phyloP scores from a whole-genome alignment of 2,329 filamentous ascomycete genomes.

The Mycosphaerella sp. region DNA sequence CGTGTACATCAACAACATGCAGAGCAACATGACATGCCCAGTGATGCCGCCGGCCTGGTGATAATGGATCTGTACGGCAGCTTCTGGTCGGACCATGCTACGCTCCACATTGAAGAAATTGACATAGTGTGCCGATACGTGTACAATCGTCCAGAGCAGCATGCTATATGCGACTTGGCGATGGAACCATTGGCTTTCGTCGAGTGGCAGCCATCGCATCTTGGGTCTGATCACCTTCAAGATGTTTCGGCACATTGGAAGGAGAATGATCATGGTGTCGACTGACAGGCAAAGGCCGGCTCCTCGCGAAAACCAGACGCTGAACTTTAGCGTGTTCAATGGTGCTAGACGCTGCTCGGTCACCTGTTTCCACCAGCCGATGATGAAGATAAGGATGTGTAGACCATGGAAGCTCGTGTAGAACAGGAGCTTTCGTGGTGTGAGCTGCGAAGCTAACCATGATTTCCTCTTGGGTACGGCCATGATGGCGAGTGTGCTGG shows the following conservation, averaged over 20 bases:
- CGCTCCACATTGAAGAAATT: conserved; percentile 98
- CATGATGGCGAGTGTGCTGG: conserved; percentile 8
- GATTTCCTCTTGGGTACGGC: conserved; percentile 25
- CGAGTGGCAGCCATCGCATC: conserved; percentile 80
- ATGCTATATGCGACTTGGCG: conserved; percentile 87
- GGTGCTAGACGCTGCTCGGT: conserved; percentile 61
- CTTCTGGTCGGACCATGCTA: conserved; percentile 70
- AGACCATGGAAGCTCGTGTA: conserved; percentile 36
- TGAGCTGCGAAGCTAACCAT: conserved; percentile 34
- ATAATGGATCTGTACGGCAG: conserved; percentile 88
- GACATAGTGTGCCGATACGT: conserved; percentile 81
- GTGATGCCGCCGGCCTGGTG: conserved; percentile 83
- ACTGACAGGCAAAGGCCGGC: conserved; percentile 79
- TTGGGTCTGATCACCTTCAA: conserved; percentile 81
- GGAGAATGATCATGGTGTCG: conserved; percentile 78
- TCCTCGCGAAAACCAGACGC: conserved; percentile 94
- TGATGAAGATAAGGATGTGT: conserved; percentile 35
- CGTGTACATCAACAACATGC: conserved; percentile 98
- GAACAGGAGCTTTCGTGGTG: conserved; percentile 33
- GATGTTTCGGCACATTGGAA: conserved; percentile 91
- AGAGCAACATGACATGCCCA: conserved; percentile 96
- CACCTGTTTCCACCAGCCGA: conserved; percentile 57
- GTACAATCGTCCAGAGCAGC: conserved; percentile 72
- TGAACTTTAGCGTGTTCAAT: conserved; percentile 76
- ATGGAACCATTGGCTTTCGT: conserved; percentile 97